Conservation (phyloP, 2,329 filamentous ascomycete genomes). For the Trichocomaceae sp. region DNA sequence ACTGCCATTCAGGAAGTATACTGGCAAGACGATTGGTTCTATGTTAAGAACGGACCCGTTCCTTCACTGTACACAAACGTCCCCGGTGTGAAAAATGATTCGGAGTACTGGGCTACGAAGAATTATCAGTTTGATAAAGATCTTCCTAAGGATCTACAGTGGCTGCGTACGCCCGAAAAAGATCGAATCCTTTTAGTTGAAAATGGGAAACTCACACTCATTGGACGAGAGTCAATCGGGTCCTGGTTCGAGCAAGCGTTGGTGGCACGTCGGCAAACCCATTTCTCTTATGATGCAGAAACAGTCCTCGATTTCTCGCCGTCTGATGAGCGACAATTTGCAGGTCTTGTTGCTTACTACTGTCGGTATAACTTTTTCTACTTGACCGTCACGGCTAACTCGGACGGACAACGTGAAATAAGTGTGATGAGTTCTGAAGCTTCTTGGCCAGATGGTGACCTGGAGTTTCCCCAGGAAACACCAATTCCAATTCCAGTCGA, state of each 20-base stretch:
- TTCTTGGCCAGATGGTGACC: constrained; percentile 11
- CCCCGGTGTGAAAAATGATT: constrained; percentile 6
- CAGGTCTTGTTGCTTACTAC: constrained; percentile 12
- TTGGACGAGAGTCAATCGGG: constrained; percentile 9
- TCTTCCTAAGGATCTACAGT: constrained; percentile 12
- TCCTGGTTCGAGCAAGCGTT: constrained; percentile 12
- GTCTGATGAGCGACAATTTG: constrained; percentile 9
- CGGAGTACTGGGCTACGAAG: constrained; percentile 8
- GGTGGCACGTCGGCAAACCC: constrained; percentile 10
- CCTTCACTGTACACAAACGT: constrained; percentile 11
- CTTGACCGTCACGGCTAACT: constrained; percentile 9
- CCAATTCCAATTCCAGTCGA: constrained; percentile 6
- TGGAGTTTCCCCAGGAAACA: neutral
- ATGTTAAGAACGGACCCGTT: constrained; percentile 10
- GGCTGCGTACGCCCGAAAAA: constrained; percentile 7
- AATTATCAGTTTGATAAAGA: constrained; percentile 1
- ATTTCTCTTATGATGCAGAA: constrained; percentile 14
- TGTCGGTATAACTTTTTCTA: constrained; percentile 12
- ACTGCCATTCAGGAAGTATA: constrained; percentile 12
- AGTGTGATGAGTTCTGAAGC: constrained; percentile 8
- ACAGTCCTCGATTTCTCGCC: constrained; percentile 9
- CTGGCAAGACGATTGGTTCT: constrained; percentile 12
- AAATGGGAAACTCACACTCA: constrained; percentile 9
- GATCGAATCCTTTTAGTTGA: constrained; percentile 5
- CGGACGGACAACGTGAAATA: constrained; percentile 12